These are phyloP conservation scores for Gamarada debralockiae DNA, from an alignment of 495 filamentous ascomycete species.

Conservation along the genomic window DNA sequence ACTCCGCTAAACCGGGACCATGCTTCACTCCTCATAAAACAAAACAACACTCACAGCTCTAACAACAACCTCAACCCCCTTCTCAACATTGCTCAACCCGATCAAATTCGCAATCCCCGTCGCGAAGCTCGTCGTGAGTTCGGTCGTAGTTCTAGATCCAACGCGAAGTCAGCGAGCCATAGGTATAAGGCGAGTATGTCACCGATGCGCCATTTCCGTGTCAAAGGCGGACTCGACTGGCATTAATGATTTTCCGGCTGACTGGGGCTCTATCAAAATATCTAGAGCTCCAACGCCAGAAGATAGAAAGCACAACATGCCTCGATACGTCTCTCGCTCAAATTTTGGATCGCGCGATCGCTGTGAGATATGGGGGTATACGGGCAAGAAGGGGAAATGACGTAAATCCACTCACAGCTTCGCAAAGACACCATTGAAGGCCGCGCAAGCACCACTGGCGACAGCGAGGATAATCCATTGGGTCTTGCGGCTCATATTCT, in stretches of 20 bases:
- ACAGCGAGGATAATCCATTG: constrained; percentile 81
- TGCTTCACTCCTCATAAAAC: no score
- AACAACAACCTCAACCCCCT: constrained; percentile 59
- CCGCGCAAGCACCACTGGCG: constrained; percentile 84
- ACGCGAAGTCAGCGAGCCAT: neutral
- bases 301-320: no score
- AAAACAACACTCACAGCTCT: constrained; percentile 57
- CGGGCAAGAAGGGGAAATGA: constrained; percentile 8
- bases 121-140: constrained; percentile 70
- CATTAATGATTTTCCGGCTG: no score
- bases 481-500: constrained; percentile 22
- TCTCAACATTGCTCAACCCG: constrained; percentile 45
- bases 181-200: constrained; percentile 12
- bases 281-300: no score
- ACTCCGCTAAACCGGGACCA: no score
- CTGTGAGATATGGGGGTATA: neutral
- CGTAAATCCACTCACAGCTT: constrained; percentile 69
- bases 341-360: neutral
- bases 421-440: constrained; percentile 93
- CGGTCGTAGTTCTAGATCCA: constrained; percentile 69
- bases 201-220: neutral
- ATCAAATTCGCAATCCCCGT: constrained; percentile 58
- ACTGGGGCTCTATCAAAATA: neutral
- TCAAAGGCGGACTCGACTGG: neutral
- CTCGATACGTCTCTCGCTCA: no score